A percentile compares a stretch with the other conserved stretches of the same genome.
Evolutionary conservation across 208 protist species (phyloP).

Genomic region (Trypanosomatidae sp.): DNA sequence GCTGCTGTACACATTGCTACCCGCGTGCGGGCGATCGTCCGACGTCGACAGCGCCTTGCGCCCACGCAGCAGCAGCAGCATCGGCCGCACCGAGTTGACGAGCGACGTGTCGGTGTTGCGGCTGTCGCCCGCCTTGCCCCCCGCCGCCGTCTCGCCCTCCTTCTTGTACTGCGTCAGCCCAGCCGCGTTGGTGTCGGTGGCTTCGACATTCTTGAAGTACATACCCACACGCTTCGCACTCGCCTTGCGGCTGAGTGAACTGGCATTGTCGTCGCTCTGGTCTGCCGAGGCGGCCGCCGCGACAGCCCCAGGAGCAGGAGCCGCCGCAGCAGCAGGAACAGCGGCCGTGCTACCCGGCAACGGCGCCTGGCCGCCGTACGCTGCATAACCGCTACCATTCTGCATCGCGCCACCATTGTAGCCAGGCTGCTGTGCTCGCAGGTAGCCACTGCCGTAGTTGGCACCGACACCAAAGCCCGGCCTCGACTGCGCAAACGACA

Average conservation of each 20-base stretch:
- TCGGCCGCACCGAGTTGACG: slow-evolving; percentile 28
- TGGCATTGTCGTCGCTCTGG: not conserved
- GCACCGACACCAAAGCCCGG: no score
- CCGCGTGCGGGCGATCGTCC: not conserved
- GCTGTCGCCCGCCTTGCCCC: slow-evolving; percentile 13
- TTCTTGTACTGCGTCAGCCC: slow-evolving; percentile 46
- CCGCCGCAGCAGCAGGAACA: no score
- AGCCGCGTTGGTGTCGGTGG: slow-evolving; percentile 10
- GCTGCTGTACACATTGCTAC: not conserved
- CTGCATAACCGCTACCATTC: no score
- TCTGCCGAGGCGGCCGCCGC: not conserved
- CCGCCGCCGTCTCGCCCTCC: slow-evolving; percentile 31
- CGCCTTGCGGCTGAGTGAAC: slow-evolving; percentile 7
- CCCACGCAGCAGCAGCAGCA: no score
- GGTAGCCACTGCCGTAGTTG: no score
- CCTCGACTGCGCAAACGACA: no score
- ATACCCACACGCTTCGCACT: slow-evolving; percentile 65
- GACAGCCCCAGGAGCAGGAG: no score
- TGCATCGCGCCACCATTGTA: no score
- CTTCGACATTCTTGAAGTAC: slow-evolving; percentile 75
- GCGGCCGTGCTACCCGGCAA: no score
- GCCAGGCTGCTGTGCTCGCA: no score
- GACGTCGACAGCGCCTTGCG: no score
- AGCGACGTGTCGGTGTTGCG: slow-evolving; percentile 18
- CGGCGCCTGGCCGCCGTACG: no score